Evolutionary conservation across 2,329 filamentous ascomycete species (phyloP), one percentile per base, ranked within the genome.

Genomic region (Leptographium procerum): DNA sequence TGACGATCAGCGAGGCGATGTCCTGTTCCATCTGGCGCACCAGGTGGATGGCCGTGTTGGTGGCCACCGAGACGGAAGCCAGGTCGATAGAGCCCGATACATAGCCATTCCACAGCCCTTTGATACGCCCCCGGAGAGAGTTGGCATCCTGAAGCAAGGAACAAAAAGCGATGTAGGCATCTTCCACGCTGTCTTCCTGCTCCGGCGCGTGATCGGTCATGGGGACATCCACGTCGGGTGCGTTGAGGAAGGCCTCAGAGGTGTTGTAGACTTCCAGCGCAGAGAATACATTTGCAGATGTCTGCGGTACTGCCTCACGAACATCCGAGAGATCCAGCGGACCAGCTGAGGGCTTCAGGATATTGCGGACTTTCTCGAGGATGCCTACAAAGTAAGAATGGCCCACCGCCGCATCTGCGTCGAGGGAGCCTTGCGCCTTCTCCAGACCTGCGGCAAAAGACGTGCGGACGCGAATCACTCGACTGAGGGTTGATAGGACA

Each of bases 1-100:
- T 28, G 4, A 66, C 52, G 7, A 71, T 58, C 16, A 68, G 29
- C 1, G 67, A 67, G 0, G 55, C 9, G 1, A 70, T 64, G 1
- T 70, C 67, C 0, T 70, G 66, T 36, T 69, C 70, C 55, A 73
- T 59, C 31, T 65, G 62, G 2, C 67, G 65, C 1, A 68, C 70
- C 1, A 75, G 64, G 8, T 67, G 64, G 16, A 72, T 65, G 14
- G 68, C 71, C 1, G 71, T 72, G 47, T 74, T 70, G 13, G 72
- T 72, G 0, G 70, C 66, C 24, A 74, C 58, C n/a, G 72, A 68
- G 1, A 67, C 68, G 7, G 69, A 65, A 5, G 64, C 63, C 2
- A 73, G 59, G 31, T 73, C 69, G 9, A 70, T 64, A 5, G 16
- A 1, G 2, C 65, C 66, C 11, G 52, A 53, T 10, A 55, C 60